Conservation (phyloP, 768 basidiomycete species). For the Hypholoma fasciculare region DNA sequence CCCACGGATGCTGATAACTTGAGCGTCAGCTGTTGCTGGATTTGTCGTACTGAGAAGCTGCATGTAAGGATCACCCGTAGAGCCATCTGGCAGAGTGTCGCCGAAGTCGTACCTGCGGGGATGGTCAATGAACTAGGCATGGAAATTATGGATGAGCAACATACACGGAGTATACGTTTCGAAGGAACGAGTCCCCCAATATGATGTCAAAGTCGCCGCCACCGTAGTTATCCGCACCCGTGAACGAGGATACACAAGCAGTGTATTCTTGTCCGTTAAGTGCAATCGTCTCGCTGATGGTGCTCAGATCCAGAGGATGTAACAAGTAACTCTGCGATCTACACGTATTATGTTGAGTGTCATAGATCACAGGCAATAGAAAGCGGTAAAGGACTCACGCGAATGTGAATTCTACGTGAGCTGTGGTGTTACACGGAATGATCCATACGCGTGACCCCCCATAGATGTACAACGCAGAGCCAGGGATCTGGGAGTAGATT, state of each 20-base stretch:
- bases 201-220: constrained; percentile 34
- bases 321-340: constrained; percentile 31
- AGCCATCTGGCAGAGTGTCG: constrained; percentile 20
- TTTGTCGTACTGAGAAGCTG: constrained; percentile 39
- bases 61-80: constrained; percentile 32
- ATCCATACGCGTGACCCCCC: constrained; percentile 33
- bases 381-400: constrained; percentile 29
- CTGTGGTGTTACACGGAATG: constrained; percentile 34
- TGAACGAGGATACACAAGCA: constrained; percentile 37
- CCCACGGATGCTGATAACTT: constrained; percentile 27
- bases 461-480: constrained; percentile 27
- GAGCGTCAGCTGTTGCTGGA: constrained; percentile 29
- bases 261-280: constrained; percentile 32
- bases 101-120: constrained; percentile 42
- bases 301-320: constrained; percentile 45
- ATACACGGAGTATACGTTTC: constrained; percentile 46
- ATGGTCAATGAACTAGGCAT: not conserved
- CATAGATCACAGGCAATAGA: constrained; percentile 5
- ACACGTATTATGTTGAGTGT: constrained; percentile 15
- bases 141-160: constrained; percentile 10
- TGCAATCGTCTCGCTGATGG: constrained; percentile 23
- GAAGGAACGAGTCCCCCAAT: constrained; percentile 45
- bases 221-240: constrained; percentile 22
- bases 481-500: constrained; percentile 38
- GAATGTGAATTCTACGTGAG: constrained; percentile 37